Evolutionary conservation across 2,329 filamentous ascomycete genomes (phyloP).

Genomic region (Pleoardoris graminearum): DNA sequence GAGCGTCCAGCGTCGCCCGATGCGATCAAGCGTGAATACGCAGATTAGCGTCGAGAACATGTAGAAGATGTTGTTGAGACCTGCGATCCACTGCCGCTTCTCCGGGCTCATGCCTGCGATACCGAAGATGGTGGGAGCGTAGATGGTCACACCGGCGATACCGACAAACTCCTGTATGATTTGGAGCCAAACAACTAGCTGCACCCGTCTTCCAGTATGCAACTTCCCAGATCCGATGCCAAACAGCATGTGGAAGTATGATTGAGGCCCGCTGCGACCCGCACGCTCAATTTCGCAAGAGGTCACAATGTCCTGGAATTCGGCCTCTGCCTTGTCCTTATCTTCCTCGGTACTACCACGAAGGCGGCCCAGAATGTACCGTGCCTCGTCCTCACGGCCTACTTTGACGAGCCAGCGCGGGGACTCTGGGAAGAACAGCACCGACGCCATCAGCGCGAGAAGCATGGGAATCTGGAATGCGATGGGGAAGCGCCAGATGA

Average conservation of each 20-base stretch:
- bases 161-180: slow-evolving; percentile 73
- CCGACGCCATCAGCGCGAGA: slow-evolving; percentile 57
- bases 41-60: slow-evolving; percentile 69
- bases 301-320: slow-evolving; percentile 70
- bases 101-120: slow-evolving; percentile 66
- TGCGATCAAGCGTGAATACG: slow-evolving; percentile 70
- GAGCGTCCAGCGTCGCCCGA: slow-evolving; percentile 69
- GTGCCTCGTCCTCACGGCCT: slow-evolving; percentile 68
- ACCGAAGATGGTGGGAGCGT: slow-evolving; percentile 61
- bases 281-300: slow-evolving; percentile 62
- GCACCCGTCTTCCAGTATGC: slow-evolving; percentile 68
- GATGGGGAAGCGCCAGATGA: slow-evolving; percentile 70
- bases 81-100: slow-evolving; percentile 49
- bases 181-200: slow-evolving; percentile 72
- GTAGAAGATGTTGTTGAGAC: slow-evolving; percentile 57
- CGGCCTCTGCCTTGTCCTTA: slow-evolving; percentile 46
- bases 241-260: slow-evolving; percentile 68
- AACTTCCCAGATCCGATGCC: slow-evolving; percentile 67
- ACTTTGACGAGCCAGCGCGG: slow-evolving; percentile 69
- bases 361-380: slow-evolving; percentile 65
- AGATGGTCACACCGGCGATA: slow-evolving; percentile 69
- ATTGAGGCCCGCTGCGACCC: slow-evolving; percentile 53
- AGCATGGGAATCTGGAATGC: slow-evolving; percentile 71
- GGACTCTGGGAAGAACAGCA: slow-evolving; percentile 72
- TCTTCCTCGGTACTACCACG: slow-evolving; percentile 61